Percentiles rank a stretch among this genome's conserved stretches.
These are phyloP conservation scores for Cladorrhinum sp. DNA, from an alignment of 2,329 filamentous ascomycete species.

Conservation along the genomic window DNA sequence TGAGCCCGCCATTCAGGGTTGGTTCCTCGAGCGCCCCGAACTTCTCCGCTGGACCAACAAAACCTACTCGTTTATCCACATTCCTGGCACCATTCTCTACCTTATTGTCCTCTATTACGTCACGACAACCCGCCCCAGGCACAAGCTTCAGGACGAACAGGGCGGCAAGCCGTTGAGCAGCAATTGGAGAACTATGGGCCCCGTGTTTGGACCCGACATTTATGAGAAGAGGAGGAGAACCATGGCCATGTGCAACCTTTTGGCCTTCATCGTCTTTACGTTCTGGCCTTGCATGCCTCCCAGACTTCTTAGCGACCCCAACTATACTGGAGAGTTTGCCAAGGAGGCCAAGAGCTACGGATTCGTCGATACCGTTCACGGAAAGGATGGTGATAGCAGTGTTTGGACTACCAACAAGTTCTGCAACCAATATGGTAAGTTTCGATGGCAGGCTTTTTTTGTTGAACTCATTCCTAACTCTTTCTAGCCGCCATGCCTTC, in stretches of 20 bases:
- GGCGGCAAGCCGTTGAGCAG: slow-evolving; percentile 30
- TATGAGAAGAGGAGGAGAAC: slow-evolving; percentile 58
- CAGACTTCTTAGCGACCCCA: slow-evolving; percentile 54
- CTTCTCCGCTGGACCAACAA: slow-evolving; percentile 69
- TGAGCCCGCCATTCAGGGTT: slow-evolving; percentile 60
- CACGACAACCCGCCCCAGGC: slow-evolving; percentile 54
- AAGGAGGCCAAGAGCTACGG: slow-evolving; percentile 58
- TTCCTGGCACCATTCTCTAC: slow-evolving; percentile 72
- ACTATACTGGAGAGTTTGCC: slow-evolving; percentile 53
- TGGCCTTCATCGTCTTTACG: slow-evolving; percentile 61
- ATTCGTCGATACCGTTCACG: slow-evolving; percentile 61
- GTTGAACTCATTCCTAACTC: background rate
- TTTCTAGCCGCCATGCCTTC: slow-evolving; percentile 67
- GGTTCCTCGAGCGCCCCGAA: slow-evolving; percentile 47
- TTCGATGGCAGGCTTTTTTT: background rate
- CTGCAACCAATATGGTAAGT: slow-evolving; percentile 69
- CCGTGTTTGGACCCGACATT: slow-evolving; percentile 42
- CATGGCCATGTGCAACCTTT: slow-evolving; percentile 60
- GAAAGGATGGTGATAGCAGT: slow-evolving; percentile 56
- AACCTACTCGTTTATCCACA: slow-evolving; percentile 74
- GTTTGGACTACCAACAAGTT: slow-evolving; percentile 72
- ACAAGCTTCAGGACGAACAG: slow-evolving; percentile 20
- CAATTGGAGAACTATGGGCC: slow-evolving; percentile 41
- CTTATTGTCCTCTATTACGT: slow-evolving; percentile 64
- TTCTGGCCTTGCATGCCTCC: slow-evolving; percentile 64